Percentiles rank a stretch among this genome's conserved stretches.
These are phyloP conservation scores for Graphiopsis chlorocephala DNA, from an alignment of 2,329 filamentous ascomycete species.

Conservation along the genomic window DNA sequence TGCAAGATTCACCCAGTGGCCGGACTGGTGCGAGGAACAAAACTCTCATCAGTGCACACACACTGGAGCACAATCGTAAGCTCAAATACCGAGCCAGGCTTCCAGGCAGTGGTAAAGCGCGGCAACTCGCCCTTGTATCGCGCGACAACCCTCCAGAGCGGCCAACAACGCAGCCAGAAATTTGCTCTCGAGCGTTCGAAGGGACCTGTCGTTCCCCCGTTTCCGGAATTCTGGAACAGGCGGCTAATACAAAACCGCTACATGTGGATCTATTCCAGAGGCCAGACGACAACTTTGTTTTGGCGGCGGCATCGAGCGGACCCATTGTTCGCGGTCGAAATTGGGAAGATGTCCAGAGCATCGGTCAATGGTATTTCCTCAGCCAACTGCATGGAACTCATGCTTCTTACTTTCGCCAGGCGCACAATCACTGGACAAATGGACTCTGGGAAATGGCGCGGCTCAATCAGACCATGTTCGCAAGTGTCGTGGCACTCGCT, in stretches of 20 bases:
- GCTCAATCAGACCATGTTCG: background rate
- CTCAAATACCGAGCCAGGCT: background rate
- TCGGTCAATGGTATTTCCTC: slow-evolving; percentile 8
- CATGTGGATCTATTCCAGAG: background rate
- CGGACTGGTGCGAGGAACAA: background rate
- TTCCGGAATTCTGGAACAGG: background rate
- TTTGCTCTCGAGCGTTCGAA: background rate
- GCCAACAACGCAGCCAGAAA: background rate
- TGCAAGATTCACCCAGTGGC: background rate
- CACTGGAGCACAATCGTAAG: background rate
- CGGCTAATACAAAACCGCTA: background rate
- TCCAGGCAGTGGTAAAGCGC: background rate
- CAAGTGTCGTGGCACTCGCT: background rate
- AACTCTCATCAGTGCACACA: background rate
- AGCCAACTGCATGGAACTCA: background rate
- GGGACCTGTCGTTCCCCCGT: background rate
- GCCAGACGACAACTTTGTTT: background rate
- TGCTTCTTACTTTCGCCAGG: background rate
- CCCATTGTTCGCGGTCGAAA: background rate
- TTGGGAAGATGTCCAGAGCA: background rate
- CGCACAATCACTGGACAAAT: slow-evolving; percentile 6
- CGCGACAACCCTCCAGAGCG: background rate
- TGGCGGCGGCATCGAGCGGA: background rate
- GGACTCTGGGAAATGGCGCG: slow-evolving; percentile 10
- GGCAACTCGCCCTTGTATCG: background rate